Evolutionary conservation across 805 yeast genomes (phyloP).

Genomic region (Ogataea haglerorum): DNA sequence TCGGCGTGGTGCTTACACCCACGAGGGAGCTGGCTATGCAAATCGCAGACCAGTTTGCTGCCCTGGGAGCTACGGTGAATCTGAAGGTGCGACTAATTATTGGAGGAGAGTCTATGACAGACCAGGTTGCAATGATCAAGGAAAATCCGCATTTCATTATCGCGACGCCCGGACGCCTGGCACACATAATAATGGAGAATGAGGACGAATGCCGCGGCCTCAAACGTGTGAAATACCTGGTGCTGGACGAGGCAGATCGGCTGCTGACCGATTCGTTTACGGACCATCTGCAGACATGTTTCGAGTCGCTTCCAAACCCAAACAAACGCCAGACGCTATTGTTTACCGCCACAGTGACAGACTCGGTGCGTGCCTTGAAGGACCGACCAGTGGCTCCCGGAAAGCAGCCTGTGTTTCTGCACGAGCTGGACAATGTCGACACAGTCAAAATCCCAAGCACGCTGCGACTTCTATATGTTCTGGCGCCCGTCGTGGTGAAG

Average conservation of each 20-base stretch:
- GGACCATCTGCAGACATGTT: slow-evolving; percentile 69
- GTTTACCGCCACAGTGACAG: slow-evolving; percentile 95
- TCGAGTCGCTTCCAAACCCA: slow-evolving; percentile 67
- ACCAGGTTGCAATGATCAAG: slow-evolving; percentile 79
- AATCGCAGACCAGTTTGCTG: slow-evolving; percentile 94
- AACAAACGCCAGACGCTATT: slow-evolving; percentile 78
- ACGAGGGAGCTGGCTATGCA: slow-evolving; percentile 93
- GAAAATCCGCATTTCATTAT: slow-evolving; percentile 88
- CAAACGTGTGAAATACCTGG: slow-evolving; percentile 73
- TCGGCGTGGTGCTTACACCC: slow-evolving; percentile 86
- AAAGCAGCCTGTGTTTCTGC: slow-evolving; percentile 58
- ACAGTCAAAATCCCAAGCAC: slow-evolving; percentile 79
- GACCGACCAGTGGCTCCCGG: slow-evolving; percentile 56
- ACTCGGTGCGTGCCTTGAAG: slow-evolving; percentile 77
- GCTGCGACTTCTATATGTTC: slow-evolving; percentile 59
- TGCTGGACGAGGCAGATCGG: slow-evolving; percentile 95
- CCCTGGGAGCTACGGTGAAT: slow-evolving; percentile 86
- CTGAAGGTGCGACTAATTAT: slow-evolving; percentile 79
- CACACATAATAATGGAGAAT: slow-evolving; percentile 84
- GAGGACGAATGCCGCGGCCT: slow-evolving; percentile 82
- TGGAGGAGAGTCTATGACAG: slow-evolving; percentile 94
- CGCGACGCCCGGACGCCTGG: slow-evolving; percentile 96
- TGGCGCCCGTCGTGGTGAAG: slow-evolving; percentile 84
- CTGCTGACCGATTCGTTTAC: slow-evolving; percentile 81
- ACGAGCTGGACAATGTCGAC: slow-evolving; percentile 72